phyloP scores from a whole-genome alignment of 164 flowering plant genomes.

The Nelumbo lutea region DNA sequence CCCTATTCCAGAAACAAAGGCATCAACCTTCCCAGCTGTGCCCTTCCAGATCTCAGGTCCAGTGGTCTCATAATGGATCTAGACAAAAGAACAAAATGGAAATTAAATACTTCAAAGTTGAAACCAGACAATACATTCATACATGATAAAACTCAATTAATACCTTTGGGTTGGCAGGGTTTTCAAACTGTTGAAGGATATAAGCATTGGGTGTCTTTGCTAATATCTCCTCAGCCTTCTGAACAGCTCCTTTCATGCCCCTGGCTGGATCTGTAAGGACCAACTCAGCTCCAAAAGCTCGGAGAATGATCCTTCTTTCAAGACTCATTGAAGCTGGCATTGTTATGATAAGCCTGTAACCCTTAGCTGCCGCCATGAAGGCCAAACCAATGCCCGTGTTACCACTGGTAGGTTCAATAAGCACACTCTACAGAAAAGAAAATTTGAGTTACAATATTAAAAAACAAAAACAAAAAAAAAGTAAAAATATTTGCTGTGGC shows the following conservation, averaged over 20 bases:
- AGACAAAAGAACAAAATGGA: neutral
- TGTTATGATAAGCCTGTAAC: conserved; percentile 44
- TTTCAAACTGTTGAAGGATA: conserved; percentile 53
- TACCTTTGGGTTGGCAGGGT: conserved; percentile 59
- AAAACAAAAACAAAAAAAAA: neutral
- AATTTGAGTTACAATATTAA: neutral
- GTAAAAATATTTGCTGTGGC: no score
- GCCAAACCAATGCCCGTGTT: conserved; percentile 64
- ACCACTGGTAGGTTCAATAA: conserved; percentile 44
- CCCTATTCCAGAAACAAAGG: conserved; percentile 48
- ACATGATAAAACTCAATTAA: neutral
- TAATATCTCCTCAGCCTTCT: conserved; percentile 48
- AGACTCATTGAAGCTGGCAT: conserved; percentile 52
- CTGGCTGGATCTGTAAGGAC: conserved; percentile 44
- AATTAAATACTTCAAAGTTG: neutral
- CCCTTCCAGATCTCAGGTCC: conserved; percentile 66
- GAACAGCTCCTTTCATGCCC: conserved; percentile 48
- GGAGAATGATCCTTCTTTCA: conserved; percentile 47
- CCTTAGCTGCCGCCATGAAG: conserved; percentile 54
- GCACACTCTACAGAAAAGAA: conserved; percentile 33
- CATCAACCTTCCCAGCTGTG: conserved; percentile 45
- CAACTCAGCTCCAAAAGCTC: conserved; percentile 59
- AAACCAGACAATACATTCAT: neutral
- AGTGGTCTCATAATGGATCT: conserved; percentile 60
- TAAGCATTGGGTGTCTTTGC: conserved; percentile 43